Conservation (phyloP, 179 eudicot genomes). For the Dionaea muscipula region DNA sequence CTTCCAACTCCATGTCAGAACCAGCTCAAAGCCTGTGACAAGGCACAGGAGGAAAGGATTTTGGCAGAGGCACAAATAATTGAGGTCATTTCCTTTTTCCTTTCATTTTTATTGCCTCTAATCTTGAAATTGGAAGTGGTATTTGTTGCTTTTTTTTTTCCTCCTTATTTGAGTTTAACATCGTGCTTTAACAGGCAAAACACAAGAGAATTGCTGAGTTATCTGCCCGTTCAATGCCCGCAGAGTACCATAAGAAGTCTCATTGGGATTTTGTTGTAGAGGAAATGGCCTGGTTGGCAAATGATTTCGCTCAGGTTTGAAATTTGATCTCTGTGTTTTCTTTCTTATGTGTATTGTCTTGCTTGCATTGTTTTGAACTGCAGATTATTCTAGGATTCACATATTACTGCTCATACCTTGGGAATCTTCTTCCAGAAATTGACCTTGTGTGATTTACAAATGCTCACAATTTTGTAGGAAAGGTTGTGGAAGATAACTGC, state of each 20-base stretch:
- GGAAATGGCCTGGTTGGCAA: conserved; percentile 95
- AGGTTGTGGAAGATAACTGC: conserved; percentile 84
- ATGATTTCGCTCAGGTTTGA: conserved; percentile 91
- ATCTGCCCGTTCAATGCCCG: conserved; percentile 31
- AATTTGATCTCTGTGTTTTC: neutral
- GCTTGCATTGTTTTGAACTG: neutral
- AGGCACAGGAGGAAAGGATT: conserved; percentile 65
- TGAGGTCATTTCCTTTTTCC: conserved; percentile 37
- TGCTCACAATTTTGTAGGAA: conserved; percentile 35
- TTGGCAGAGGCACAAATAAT: conserved; percentile 76
- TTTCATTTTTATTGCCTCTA: conserved; percentile 2
- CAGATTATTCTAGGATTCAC: neutral
- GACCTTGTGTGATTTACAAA: neutral
- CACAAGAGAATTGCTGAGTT: conserved; percentile 68
- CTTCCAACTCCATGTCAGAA: conserved; percentile 26
- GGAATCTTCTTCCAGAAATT: neutral
- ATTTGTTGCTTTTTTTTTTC: conserved; percentile 8
- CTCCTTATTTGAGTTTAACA: conserved; percentile 17
- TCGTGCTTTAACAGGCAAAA: conserved; percentile 49
- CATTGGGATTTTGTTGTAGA: conserved; percentile 90
- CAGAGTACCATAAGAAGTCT: conserved; percentile 37
- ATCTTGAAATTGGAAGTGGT: conserved; percentile 5
- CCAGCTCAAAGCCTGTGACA: conserved; percentile 27
- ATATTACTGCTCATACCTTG: neutral
- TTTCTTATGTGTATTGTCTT: conserved; percentile 4